phyloP scores from a whole-genome alignment of 1,284 basidiomycete species.

The Ceratobasidium sp. region DNA sequence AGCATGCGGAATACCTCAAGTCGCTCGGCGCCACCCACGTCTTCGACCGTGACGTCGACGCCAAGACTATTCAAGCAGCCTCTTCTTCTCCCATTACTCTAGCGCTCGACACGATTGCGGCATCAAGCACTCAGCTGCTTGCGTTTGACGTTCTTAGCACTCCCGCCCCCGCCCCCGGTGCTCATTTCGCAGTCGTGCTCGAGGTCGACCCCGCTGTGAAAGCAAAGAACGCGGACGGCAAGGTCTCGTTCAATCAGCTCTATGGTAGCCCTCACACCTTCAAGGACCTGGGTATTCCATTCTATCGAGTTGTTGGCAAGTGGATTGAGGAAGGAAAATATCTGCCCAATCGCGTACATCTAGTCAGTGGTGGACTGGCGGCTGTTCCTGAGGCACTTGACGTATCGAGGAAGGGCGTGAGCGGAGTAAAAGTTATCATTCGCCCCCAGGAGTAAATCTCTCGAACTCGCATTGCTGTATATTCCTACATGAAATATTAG shows the following conservation, averaged over 20 bases:
- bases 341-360: slow-evolving; percentile 32
- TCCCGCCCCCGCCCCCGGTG: slow-evolving; percentile 19
- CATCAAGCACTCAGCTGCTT: slow-evolving; percentile 54
- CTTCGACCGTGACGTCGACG: slow-evolving; percentile 60
- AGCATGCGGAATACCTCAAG: slow-evolving; percentile 63
- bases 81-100: slow-evolving; percentile 51
- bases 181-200: slow-evolving; percentile 23
- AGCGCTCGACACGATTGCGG: slow-evolving; percentile 61
- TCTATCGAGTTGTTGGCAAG: background rate
- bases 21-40: slow-evolving; percentile 68
- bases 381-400: slow-evolving; percentile 9
- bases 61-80: slow-evolving; percentile 55
- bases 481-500: too few species aligned
- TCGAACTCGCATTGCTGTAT: background rate
- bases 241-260: slow-evolving; percentile 1
- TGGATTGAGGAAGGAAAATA: slow-evolving; percentile 36
- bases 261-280: background rate
- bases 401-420: slow-evolving; percentile 26
- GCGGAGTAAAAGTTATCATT: slow-evolving; percentile 46
- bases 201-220: background rate
- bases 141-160: slow-evolving; percentile 53
- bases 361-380: slow-evolving; percentile 17
- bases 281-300: slow-evolving; percentile 25
- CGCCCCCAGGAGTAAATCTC: slow-evolving; percentile 27
- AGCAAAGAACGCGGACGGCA: slow-evolving; percentile 29